Base-by-base conservation (phyloP, 495 filamentous ascomycete species). In the Hyaloscypha variabilis region DNA sequence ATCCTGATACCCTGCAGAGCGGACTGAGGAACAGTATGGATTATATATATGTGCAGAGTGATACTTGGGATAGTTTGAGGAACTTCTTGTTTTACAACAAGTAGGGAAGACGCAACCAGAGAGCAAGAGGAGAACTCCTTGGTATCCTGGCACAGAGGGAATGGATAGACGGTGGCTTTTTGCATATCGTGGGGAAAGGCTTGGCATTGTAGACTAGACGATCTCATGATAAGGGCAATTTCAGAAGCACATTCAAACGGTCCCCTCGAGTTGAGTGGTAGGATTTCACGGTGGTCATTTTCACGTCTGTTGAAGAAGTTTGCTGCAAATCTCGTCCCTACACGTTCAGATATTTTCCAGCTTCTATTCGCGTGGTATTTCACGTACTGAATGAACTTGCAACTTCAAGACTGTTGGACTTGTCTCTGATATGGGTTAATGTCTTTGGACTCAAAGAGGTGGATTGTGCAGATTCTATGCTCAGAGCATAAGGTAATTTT, bases 1-100 rank as follows among this genome's bases (percentile, higher is more conserved):
- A 97, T 79, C 91, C 94, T 11, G 91, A 95, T 65, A 91, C 88
- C 28, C 81, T 99, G 72, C 94, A 96, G 79, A 84, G 87, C 55
- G 97, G 93, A 76, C 78, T 99, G 79, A 85, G 93, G 76, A 94
- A 90, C 77, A 97, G 94, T 79, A 99, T 99, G 95, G 90, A 88
- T 65, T 99, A 98, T 76, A 96, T 99, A 85, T 98, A 92, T 75
- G 87, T 85, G 63, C 74, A 96, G 68, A 87, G 90, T 25, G 91
- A 97, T 65, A 82, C 89, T 62, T 97, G 93, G 93, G 90, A 94
- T 69, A 88, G 85, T 46, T 79, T 95, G 73, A 80, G 88, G 71
- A 96, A 84, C 63, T 88, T 96, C 66, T 68, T 95, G 23, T 84
- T 91, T 76, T 88, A 94, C 77, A 96, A 96, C 75, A 93, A 93